Conservation (phyloP, 805 yeast species). For the Myxozyma sirexii region DNA sequence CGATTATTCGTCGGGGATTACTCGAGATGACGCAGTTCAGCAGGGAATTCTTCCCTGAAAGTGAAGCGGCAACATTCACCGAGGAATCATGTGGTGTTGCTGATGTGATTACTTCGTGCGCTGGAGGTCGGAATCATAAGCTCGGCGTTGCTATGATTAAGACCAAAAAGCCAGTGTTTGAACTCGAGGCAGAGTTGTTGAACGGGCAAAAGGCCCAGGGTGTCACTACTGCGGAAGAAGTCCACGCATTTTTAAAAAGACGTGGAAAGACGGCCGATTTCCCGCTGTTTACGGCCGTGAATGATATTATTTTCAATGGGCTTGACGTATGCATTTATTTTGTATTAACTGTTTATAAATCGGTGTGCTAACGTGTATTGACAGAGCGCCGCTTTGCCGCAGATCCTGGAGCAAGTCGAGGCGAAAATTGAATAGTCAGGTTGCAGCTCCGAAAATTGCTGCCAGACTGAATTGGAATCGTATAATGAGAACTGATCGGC, state of each 20-base stretch:
- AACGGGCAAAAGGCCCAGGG: slow-evolving; percentile 99
- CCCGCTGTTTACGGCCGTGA: slow-evolving; percentile 81
- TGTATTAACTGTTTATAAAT: no score
- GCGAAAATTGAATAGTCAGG: neutral
- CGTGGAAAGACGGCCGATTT: slow-evolving; percentile 62
- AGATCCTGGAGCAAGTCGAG: slow-evolving; percentile 25
- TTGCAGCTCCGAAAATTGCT: no score
- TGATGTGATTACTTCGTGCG: slow-evolving; percentile 94
- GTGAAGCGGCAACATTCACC: slow-evolving; percentile 77
- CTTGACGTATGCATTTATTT: slow-evolving; percentile 45
- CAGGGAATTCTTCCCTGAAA: slow-evolving; percentile 71
- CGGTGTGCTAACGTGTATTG: no score
- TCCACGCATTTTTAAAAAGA: slow-evolving; percentile 73
- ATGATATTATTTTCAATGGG: slow-evolving; percentile 76
- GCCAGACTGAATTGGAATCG: no score
- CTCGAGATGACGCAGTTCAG: slow-evolving; percentile 89
- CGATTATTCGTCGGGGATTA: slow-evolving; percentile 94
- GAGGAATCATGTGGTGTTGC: slow-evolving; percentile 98
- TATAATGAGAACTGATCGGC: no score
- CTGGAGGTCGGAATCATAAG: slow-evolving; percentile 95
- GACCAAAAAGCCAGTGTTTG: slow-evolving; percentile 67
- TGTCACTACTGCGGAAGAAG: slow-evolving; percentile 85
- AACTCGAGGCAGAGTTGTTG: slow-evolving; percentile 80
- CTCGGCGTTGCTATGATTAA: slow-evolving; percentile 50
- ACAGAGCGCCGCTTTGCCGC: slow-evolving; percentile 25